A percentile compares a stretch with the other conserved stretches of the same genome.
phyloP scores from a whole-genome alignment of 306 rosid genomes.

The Begonia loranthoides region DNA sequence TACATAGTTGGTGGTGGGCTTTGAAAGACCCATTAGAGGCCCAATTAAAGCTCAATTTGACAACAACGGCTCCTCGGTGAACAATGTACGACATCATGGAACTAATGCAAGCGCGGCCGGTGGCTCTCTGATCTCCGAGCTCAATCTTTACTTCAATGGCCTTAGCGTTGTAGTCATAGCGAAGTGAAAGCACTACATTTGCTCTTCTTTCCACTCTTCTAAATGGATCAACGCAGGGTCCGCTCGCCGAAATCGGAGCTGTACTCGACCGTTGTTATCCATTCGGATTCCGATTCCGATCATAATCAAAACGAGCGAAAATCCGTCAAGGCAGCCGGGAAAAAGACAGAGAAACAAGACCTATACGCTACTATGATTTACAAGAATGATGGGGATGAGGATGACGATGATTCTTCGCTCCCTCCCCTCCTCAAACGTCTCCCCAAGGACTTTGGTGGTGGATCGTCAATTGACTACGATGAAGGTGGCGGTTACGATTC shows the following conservation, averaged over 20 bases:
- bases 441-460: slow-evolving; percentile 96
- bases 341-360: slow-evolving; percentile 31
- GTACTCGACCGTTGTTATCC: slow-evolving; percentile 68
- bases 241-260: slow-evolving; percentile 42
- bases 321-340: slow-evolving; percentile 4
- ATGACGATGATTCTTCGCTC: slow-evolving; percentile 69
- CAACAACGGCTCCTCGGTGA: too few species aligned
- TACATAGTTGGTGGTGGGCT: too few species aligned
- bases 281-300: slow-evolving; percentile 34
- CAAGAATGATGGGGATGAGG: slow-evolving; percentile 46
- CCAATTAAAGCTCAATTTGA: too few species aligned
- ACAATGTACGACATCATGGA: too few species aligned
- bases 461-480: slow-evolving; percentile 56
- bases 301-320: slow-evolving; percentile 9
- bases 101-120: too few species aligned
- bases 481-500: slow-evolving; percentile 41
- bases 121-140: too few species aligned
- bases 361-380: slow-evolving; percentile 63
- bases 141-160: too few species aligned
- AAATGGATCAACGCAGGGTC: slow-evolving; percentile 15
- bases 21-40: too few species aligned
- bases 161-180: too few species aligned
- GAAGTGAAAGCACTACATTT: too few species aligned
- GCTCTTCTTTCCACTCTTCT: too few species aligned
- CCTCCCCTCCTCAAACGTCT: slow-evolving; percentile 89